Conservation (phyloP, 768 basidiomycete species). For the Leccinum rimulosum region DNA sequence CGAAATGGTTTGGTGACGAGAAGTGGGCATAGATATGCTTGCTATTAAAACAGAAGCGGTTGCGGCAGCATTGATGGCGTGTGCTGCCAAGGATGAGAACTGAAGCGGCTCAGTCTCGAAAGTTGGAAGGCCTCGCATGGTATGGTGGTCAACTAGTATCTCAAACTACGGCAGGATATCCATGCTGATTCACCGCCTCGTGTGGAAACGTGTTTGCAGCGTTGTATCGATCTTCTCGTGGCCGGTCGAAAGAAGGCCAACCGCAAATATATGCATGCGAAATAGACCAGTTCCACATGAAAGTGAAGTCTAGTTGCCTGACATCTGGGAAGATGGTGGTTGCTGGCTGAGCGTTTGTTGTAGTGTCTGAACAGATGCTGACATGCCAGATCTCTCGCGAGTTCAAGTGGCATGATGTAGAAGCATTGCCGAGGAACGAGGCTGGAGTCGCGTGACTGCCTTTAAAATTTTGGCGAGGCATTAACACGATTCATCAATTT, state of each 20-base stretch:
- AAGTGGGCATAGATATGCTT: constrained; percentile 26
- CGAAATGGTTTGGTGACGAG: constrained; percentile 29
- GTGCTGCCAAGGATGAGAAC: constrained; percentile 29
- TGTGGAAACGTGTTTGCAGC: constrained; percentile 27
- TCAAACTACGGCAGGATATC: constrained; percentile 14
- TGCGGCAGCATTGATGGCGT: constrained; percentile 31
- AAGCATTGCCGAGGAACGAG: not conserved
- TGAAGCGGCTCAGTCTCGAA: constrained; percentile 27
- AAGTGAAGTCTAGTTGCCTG: not conserved
- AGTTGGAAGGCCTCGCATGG: constrained; percentile 33
- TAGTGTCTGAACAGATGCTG: not conserved
- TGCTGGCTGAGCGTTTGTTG: not conserved
- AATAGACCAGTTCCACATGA: not conserved
- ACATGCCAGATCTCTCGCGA: not conserved
- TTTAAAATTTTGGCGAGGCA: not conserved
- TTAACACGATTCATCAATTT: not conserved
- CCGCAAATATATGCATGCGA: constrained; percentile 1
- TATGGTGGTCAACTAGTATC: constrained; percentile 24
- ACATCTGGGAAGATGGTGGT: not conserved
- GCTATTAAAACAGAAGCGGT: constrained; percentile 32
- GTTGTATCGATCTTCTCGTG: constrained; percentile 21
- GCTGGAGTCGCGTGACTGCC: constrained; percentile 4
- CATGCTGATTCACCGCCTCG: constrained; percentile 25
- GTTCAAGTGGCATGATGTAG: not conserved
- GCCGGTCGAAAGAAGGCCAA: constrained; percentile 5